A percentile compares a stretch with the other conserved stretches of the same genome.
Evolutionary conservation across 1,284 basidiomycete species (phyloP).

Genomic region (Ustilago tritici): DNA sequence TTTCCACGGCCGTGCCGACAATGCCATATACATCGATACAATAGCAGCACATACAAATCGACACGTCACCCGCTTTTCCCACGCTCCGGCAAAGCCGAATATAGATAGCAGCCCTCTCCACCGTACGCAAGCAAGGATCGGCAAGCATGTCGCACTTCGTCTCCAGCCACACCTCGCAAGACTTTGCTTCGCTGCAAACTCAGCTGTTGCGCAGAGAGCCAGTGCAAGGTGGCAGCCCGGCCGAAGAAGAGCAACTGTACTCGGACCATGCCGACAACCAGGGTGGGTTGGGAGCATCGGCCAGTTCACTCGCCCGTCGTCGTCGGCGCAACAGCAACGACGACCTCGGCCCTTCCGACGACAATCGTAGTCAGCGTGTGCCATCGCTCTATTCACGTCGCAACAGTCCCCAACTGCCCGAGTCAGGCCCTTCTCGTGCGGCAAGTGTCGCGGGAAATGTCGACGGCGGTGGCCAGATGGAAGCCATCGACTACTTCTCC

Average conservation of each 20-base stretch:
- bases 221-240: conserved; percentile 26
- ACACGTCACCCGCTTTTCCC: not conserved
- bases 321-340: conserved; percentile 24
- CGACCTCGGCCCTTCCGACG: conserved; percentile 15
- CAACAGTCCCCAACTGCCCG: conserved; percentile 44
- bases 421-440: conserved; percentile 36
- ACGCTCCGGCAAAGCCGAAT: not conserved
- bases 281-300: not conserved
- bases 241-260: conserved; percentile 22
- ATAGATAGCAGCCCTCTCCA: not conserved
- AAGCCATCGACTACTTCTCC: conserved; percentile 40
- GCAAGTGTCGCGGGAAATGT: conserved; percentile 26
- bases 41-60: not conserved
- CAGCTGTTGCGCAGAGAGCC: conserved; percentile 59
- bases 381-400: conserved; percentile 51
- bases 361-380: conserved; percentile 27
- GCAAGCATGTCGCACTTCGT: conserved; percentile 66
- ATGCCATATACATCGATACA: conserved; percentile 12
- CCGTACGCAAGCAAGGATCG: not conserved
- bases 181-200: conserved; percentile 62
- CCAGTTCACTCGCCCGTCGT: conserved; percentile 28
- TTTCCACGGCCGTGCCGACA: conserved; percentile 16
- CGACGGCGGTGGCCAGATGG: conserved; percentile 9
- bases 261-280: conserved; percentile 20
- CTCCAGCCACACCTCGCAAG: conserved; percentile 55